A percentile compares a stretch with the other conserved stretches of the same genome.
These are phyloP conservation scores for Entonaema liquescens DNA, from an alignment of 495 filamentous ascomycete species.

Conservation along the genomic window DNA sequence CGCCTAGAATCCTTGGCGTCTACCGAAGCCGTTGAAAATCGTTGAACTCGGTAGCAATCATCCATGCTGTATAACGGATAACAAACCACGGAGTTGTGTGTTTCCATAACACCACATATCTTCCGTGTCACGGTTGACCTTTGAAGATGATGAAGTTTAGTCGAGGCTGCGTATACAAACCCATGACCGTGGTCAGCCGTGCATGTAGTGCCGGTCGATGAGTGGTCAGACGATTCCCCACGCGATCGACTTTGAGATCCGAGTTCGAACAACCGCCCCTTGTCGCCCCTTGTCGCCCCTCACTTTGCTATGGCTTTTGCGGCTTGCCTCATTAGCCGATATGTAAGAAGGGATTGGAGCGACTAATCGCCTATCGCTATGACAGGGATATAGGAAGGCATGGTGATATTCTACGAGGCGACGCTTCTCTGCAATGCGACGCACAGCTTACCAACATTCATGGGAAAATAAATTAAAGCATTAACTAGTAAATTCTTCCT, in stretches of 20 bases:
- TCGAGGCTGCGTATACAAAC: slow-evolving; percentile 32
- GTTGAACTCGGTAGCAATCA: slow-evolving; percentile 7
- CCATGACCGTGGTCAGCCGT: slow-evolving; percentile 39
- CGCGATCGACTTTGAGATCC: slow-evolving; percentile 39
- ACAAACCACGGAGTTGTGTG: slow-evolving; percentile 20
- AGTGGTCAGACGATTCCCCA: slow-evolving; percentile 41
- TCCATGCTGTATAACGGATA: slow-evolving; percentile 22
- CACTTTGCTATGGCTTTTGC: slow-evolving; percentile 27
- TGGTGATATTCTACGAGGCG: slow-evolving; percentile 35
- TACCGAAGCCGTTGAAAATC: slow-evolving; percentile 1
- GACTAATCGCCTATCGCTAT: slow-evolving; percentile 37
- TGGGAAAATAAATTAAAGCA: slow-evolving; percentile 1
- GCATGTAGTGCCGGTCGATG: slow-evolving; percentile 34
- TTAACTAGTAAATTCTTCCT: slow-evolving; percentile 14
- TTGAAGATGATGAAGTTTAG: slow-evolving; percentile 15
- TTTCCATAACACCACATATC: slow-evolving; percentile 30
- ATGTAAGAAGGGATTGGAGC: slow-evolving; percentile 39
- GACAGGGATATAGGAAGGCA: slow-evolving; percentile 27
- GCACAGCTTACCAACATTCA: slow-evolving; percentile 18
- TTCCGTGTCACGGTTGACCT: slow-evolving; percentile 13
- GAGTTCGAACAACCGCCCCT: slow-evolving; percentile 4
- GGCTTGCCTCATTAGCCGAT: slow-evolving; percentile 43
- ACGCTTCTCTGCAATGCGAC: slow-evolving; percentile 34
- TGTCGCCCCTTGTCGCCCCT: slow-evolving; percentile 36
- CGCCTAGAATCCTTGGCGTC: slow-evolving; percentile 21